Evolutionary conservation across 2,329 filamentous ascomycete species (phyloP), one percentile per base, ranked within the genome.

Genomic region (Hypoxylon sp.): DNA sequence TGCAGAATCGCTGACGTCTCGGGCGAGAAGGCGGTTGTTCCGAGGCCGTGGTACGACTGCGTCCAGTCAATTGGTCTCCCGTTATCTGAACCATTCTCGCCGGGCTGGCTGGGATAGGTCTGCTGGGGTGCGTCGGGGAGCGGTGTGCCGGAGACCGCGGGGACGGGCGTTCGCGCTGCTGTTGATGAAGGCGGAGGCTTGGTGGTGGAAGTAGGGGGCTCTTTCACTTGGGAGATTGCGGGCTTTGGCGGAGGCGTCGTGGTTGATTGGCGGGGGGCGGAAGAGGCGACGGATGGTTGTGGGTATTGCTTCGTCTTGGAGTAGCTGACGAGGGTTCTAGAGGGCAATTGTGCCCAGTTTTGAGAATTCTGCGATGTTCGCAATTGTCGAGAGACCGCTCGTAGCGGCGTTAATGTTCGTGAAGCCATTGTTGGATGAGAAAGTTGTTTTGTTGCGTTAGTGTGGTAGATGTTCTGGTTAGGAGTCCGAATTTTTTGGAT

Each of bases 1-100:
- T 91, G 86, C 48, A 97, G 84, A 19, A 92, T 85, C 14, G 88
- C 84, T 8, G 87, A 85, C 56, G 90, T 87, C 78, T 94, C 90
- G 47, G 88, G 81, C 2, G 88, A 83, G 78, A 97, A 97, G 0
- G 93, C 86, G 32, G 83, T 82, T 0, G 85, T 84, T 34, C 90
- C 91, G 16, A 97, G 87, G 11, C 93, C 92, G 78, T 95, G 89
- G 82, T 90, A 97, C 12, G 92, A 96, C 51, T 86, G 88, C 19
- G 90, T 88, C 94, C 94, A 97, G 84, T 97, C 91, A 65, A 88
- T 81, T 1, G 77, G 72, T n/a, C 43, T 6, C 2, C 32, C 29
- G 55, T 55, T 60, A 48, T 29, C 43, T 3, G 37, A 19, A 8
- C 41, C 41, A 58, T 34, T 43, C 39, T 51, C 53, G 43, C 46